A percentile compares a stretch with the other conserved stretches of the same genome.
Conservation (phyloP, 1,284 basidiomycete species). For the Chiua sp. region DNA sequence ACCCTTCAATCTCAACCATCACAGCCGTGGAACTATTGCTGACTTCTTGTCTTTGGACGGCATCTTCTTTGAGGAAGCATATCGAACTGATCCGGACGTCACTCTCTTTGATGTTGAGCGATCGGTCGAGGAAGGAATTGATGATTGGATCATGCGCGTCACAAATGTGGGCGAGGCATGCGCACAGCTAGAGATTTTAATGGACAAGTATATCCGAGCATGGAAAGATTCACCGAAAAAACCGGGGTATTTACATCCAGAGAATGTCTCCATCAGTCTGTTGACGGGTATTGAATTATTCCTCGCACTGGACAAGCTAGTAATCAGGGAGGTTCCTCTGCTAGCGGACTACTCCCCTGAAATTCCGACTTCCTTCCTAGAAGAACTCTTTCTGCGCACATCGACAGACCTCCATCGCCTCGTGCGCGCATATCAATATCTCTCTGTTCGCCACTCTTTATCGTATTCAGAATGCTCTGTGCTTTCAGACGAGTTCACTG, state of each 20-base stretch:
- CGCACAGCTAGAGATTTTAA: conserved; percentile 12
- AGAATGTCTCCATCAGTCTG: conserved; percentile 44
- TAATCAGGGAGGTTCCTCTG: conserved; percentile 38
- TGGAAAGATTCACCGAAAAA: no score
- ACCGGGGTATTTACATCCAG: no score
- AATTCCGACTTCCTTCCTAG: conserved; percentile 40
- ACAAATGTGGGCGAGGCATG: conserved; percentile 1
- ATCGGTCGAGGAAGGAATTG: conserved; percentile 30
- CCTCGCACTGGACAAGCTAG: conserved; percentile 48
- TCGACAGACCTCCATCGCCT: conserved; percentile 34
- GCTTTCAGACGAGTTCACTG: conserved; percentile 19
- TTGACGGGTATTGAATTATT: conserved; percentile 49
- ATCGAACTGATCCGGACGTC: conserved; percentile 12
- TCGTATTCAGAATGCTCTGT: conserved; percentile 18
- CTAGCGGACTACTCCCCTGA: conserved; percentile 51
- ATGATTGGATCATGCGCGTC: conserved; percentile 32
- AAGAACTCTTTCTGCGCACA: conserved; percentile 44
- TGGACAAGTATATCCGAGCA: conserved; percentile 37
- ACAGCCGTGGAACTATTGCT: conserved; percentile 7
- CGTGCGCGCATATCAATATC: conserved; percentile 31
- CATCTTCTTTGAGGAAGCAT: conserved; percentile 12
- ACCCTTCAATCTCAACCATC: conserved; percentile 15
- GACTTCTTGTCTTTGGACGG: conserved; percentile 22
- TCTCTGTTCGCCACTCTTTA: conserved; percentile 32
- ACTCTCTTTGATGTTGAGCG: conserved; percentile 41